A percentile compares a stretch with the other conserved stretches of the same genome.
These are phyloP conservation scores for Chlamydomonas incerta DNA, from an alignment of 139 green algal genomes.

Conservation along the genomic window DNA sequence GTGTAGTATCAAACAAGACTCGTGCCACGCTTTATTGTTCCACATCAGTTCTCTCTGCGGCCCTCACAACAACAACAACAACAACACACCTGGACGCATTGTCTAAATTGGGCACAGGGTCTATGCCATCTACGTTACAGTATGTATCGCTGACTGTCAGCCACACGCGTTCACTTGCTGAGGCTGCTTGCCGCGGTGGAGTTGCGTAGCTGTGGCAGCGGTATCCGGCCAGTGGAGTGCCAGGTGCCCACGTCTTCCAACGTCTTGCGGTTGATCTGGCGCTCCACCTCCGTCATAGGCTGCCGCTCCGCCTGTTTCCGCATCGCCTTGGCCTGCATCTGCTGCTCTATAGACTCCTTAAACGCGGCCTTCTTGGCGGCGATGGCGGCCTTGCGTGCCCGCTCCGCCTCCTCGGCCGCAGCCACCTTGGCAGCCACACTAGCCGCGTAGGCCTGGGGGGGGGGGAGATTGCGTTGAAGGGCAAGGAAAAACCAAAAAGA, in stretches of 20 bases:
- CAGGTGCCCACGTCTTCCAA: conserved; percentile 5
- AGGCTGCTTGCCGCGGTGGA: too few relatives aligned
- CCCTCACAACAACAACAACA: too few relatives aligned
- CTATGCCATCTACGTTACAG: too few relatives aligned
- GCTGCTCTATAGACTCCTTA: neutral
- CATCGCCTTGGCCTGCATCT: conserved; percentile 2
- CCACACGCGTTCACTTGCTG: too few relatives aligned
- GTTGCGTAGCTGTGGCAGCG: neutral
- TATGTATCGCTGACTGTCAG: too few relatives aligned
- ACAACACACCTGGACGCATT: too few relatives aligned
- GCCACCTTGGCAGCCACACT: conserved; percentile 6
- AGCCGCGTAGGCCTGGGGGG: conserved; percentile 8
- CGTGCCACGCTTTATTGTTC: too few relatives aligned
- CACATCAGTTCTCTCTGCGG: too few relatives aligned
- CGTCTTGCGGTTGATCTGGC: neutral
- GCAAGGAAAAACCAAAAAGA: too few relatives aligned
- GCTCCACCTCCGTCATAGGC: conserved; percentile 36
- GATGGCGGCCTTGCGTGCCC: conserved; percentile 2
- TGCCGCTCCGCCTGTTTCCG: neutral
- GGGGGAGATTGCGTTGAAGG: neutral
- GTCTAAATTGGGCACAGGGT: too few relatives aligned
- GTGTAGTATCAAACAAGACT: too few relatives aligned
- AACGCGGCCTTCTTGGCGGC: neutral
- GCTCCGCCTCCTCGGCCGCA: conserved; percentile 11
- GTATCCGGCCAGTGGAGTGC: conserved; percentile 17